Evolutionary conservation across 345 rosid species (phyloP).

Genomic region (Syzygium aromaticum): DNA sequence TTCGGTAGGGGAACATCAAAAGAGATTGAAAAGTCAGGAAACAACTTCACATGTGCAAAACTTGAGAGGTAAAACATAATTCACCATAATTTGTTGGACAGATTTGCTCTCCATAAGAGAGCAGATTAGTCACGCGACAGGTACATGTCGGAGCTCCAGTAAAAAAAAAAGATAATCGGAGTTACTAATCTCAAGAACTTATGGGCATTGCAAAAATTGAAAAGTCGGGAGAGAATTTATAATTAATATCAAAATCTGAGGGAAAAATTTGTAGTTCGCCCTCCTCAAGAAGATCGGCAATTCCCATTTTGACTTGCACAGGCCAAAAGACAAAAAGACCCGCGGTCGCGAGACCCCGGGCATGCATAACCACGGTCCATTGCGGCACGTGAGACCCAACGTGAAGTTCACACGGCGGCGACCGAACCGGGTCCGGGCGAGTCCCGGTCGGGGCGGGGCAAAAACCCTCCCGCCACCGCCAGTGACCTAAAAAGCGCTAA

Average conservation of each 20-base stretch:
- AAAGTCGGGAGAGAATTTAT: not conserved
- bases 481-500: not conserved
- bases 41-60: not conserved
- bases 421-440: not conserved
- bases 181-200: no score
- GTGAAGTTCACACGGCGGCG: not conserved
- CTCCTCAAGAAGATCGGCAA: not conserved
- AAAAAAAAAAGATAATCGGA: accelerated
- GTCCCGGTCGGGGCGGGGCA: not conserved
- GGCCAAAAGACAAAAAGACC: not conserved
- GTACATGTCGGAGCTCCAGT: not conserved
- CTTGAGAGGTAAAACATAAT: no score
- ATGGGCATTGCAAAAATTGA: not conserved
- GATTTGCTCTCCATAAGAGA: not conserved
- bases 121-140: not conserved
- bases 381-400: not conserved
- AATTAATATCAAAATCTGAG: not conserved
- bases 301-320: not conserved
- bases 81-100: not conserved
- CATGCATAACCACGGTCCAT: not conserved
- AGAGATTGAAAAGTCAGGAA: not conserved
- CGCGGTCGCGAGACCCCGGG: not conserved
- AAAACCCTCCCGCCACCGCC: not conserved
- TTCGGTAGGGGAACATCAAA: not conserved
- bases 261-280: not conserved